phyloP scores from a whole-genome alignment of 2,329 filamentous ascomycete species.

The Leptographium galeiforme region DNA sequence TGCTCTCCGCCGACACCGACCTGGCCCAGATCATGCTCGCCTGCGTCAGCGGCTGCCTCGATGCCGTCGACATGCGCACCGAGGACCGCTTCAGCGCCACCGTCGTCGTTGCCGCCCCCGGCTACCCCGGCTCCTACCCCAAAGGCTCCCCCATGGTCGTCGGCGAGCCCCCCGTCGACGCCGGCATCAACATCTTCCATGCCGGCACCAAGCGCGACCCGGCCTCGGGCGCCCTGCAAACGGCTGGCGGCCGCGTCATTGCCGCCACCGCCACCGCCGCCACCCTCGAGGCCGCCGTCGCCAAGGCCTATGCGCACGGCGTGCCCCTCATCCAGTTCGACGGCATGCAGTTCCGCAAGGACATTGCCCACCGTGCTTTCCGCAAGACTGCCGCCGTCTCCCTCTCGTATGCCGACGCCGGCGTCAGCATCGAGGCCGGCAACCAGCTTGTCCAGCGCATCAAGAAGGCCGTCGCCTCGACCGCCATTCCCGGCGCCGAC shows the following conservation, averaged over 20 bases:
- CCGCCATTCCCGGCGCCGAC: conserved; percentile 73
- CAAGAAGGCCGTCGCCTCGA: conserved; percentile 78
- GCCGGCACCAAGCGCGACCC: conserved; percentile 64
- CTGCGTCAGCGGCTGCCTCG: conserved; percentile 62
- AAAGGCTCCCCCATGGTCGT: conserved; percentile 57
- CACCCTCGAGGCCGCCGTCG: conserved; percentile 69
- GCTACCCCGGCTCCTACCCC: conserved; percentile 75
- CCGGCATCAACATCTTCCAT: conserved; percentile 69
- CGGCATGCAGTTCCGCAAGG: conserved; percentile 81
- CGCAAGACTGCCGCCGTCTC: conserved; percentile 30
- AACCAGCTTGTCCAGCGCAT: conserved; percentile 88
- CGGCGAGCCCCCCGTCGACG: conserved; percentile 26
- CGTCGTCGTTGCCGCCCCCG: conserved; percentile 84
- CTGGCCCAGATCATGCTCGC: conserved; percentile 81
- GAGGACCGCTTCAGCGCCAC: conserved; percentile 67
- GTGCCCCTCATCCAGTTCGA: conserved; percentile 71
- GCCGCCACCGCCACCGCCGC: conserved; percentile 67
- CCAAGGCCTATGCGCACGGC: conserved; percentile 67
- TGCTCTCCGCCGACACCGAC: conserved; percentile 67
- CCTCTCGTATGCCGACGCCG: conserved; percentile 85
- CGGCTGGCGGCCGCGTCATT: conserved; percentile 82
- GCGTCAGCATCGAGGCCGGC: conserved; percentile 87
- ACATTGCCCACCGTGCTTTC: conserved; percentile 74
- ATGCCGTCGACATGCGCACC: conserved; percentile 54
- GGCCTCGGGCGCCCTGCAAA: conserved; percentile 49